These are phyloP conservation scores for Buxus sempervirens DNA, from an alignment of 164 flowering plant genomes.

Conservation along the genomic window DNA sequence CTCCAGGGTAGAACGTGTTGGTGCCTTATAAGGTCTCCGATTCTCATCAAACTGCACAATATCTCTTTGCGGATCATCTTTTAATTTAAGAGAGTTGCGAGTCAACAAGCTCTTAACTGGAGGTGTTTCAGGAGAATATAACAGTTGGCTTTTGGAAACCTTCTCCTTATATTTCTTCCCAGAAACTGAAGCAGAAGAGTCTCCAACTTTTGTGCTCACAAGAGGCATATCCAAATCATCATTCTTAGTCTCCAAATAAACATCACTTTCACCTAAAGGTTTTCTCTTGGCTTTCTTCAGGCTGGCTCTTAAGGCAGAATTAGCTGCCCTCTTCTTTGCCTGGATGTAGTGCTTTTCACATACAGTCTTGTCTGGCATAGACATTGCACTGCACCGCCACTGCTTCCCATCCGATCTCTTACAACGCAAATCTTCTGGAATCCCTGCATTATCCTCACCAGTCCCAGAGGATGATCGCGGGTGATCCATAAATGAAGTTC, in stretches of 20 bases:
- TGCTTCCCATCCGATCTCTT: constrained; percentile 98
- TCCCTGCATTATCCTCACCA: constrained; percentile 70
- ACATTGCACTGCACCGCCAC: constrained; percentile 96
- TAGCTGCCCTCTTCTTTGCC: constrained; percentile 96
- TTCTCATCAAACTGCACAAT: constrained; percentile 46
- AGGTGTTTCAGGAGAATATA: constrained; percentile 57
- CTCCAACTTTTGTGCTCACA: constrained; percentile 31
- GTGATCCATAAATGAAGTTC: constrained; percentile 46
- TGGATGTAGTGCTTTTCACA: constrained; percentile 95
- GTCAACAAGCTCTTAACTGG: constrained; percentile 35
- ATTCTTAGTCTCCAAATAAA: constrained; percentile 57
- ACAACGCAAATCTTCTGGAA: constrained; percentile 93
- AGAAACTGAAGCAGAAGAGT: constrained; percentile 28
- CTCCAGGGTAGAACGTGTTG: constrained; percentile 40
- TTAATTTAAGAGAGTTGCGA: constrained; percentile 32
- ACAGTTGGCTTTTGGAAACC: constrained; percentile 31
- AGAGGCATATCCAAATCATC: constrained; percentile 66
- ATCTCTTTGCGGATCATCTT: constrained; percentile 47
- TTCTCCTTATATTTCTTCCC: constrained; percentile 54
- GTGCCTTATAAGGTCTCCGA: constrained; percentile 37
- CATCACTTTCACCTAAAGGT: constrained; percentile 51
- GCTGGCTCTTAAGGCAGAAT: constrained; percentile 82
- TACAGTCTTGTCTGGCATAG: constrained; percentile 97
- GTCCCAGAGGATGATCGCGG: constrained; percentile 42
- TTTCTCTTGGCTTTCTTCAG: constrained; percentile 75